phyloP scores from a whole-genome alignment of 495 filamentous ascomycete species.

The Talaromyces nanjingensis region DNA sequence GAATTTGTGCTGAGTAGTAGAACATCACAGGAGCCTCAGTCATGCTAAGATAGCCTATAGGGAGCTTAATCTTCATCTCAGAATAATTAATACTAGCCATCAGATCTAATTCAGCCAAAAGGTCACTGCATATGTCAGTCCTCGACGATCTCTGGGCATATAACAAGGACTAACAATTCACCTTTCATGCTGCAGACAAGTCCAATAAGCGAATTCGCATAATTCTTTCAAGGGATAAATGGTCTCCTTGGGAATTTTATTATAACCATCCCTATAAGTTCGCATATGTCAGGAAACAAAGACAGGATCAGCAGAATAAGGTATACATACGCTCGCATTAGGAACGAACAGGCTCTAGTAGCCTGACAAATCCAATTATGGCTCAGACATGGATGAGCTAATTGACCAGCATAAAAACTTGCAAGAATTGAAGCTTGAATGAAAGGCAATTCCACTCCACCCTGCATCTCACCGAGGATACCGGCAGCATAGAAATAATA shows the following conservation, averaged over 20 bases:
- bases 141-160: neutral
- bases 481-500: slow-evolving; percentile 82
- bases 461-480: slow-evolving; percentile 73
- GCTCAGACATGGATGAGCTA: slow-evolving; percentile 83
- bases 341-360: slow-evolving; percentile 64
- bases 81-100: slow-evolving; percentile 69
- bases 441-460: slow-evolving; percentile 69
- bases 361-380: slow-evolving; percentile 81
- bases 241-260: slow-evolving; percentile 9
- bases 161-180: slow-evolving; percentile 23
- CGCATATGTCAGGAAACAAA: neutral
- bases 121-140: slow-evolving; percentile 52
- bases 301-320: neutral
- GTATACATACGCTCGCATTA: slow-evolving; percentile 57
- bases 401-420: slow-evolving; percentile 79
- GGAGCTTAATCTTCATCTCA: slow-evolving; percentile 61
- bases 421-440: slow-evolving; percentile 83
- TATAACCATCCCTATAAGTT: slow-evolving; percentile 17
- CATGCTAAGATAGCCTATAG: slow-evolving; percentile 33
- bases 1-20: slow-evolving; percentile 80
- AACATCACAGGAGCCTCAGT: slow-evolving; percentile 52
- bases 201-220: slow-evolving; percentile 82
- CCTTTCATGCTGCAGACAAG: slow-evolving; percentile 90
- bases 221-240: slow-evolving; percentile 25
- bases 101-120: slow-evolving; percentile 80